phyloP scores from a whole-genome alignment of 495 filamentous ascomycete species.

The Pseudoneurospora amorphoporcata region DNA sequence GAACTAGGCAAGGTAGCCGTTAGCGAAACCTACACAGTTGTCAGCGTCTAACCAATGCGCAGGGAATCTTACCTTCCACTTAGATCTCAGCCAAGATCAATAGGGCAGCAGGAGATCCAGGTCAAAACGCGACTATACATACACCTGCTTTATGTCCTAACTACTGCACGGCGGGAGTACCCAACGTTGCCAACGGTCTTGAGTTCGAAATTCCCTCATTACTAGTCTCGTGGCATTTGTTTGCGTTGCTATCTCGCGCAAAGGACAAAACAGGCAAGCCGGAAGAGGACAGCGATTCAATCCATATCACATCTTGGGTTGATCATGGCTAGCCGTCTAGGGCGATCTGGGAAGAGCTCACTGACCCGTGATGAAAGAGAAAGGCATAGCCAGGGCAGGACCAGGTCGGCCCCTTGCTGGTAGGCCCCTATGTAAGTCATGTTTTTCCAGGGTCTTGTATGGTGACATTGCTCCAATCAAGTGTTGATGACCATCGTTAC shows the following conservation, averaged over 20 bases:
- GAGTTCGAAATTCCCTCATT: not conserved
- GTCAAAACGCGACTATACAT: not conserved
- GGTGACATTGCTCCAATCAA: not conserved
- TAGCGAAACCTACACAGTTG: not conserved
- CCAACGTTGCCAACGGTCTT: not conserved
- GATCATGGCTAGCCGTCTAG: not conserved
- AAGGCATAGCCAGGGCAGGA: not conserved
- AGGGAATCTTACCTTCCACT: not conserved
- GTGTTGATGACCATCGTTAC: not conserved
- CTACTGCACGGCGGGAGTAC: not conserved
- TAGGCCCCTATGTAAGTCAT: not conserved
- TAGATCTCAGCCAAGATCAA: not conserved
- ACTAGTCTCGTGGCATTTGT: not conserved
- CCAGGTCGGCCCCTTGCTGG: not conserved
- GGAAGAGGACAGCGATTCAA: not conserved
- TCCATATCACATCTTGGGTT: not conserved
- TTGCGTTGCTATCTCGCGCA: not conserved
- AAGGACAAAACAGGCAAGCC: not conserved
- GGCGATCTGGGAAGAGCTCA: not conserved
- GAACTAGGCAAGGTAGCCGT: not conserved
- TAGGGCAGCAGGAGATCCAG: not conserved
- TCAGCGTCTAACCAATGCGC: not conserved
- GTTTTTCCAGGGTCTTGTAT: not conserved
- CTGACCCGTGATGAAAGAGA: not conserved
- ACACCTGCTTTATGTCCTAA: not conserved